These are phyloP conservation scores for Sclerotinia trifoliorum DNA, from an alignment of 2,329 filamentous ascomycete species.

Conservation along the genomic window DNA sequence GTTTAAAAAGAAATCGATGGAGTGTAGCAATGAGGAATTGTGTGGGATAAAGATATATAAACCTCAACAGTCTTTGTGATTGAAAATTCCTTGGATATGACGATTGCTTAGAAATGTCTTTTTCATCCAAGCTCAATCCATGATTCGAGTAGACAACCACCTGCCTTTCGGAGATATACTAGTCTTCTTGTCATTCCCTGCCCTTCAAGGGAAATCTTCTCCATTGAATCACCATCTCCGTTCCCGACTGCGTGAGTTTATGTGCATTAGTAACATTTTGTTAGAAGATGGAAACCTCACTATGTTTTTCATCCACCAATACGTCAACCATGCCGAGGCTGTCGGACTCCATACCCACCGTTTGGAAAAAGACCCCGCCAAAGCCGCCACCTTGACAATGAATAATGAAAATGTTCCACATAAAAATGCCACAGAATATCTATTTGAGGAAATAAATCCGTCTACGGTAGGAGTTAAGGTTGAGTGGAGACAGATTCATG, in stretches of 20 bases:
- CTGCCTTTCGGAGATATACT: background rate
- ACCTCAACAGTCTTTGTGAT: background rate
- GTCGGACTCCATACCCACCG: background rate
- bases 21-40: constrained; percentile 1
- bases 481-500: background rate
- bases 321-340: constrained; percentile 13
- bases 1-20: constrained; percentile 1
- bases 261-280: constrained; percentile 18
- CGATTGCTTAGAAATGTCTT: constrained; percentile 10
- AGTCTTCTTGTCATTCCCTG: background rate
- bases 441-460: constrained; percentile 15
- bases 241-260: background rate
- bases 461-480: constrained; percentile 2
- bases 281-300: constrained; percentile 2
- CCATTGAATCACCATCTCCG: constrained; percentile 13
- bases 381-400: constrained; percentile 11
- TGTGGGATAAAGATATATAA: background rate
- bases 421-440: background rate
- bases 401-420: constrained; percentile 6
- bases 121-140: constrained; percentile 14
- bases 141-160: background rate
- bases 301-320: background rate
- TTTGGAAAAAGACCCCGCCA: constrained; percentile 11
- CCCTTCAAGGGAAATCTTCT: constrained; percentile 10
- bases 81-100: constrained; percentile 10